These are phyloP conservation scores for Puccinia horiana DNA, from an alignment of 1,284 basidiomycete genomes.

Conservation along the genomic window DNA sequence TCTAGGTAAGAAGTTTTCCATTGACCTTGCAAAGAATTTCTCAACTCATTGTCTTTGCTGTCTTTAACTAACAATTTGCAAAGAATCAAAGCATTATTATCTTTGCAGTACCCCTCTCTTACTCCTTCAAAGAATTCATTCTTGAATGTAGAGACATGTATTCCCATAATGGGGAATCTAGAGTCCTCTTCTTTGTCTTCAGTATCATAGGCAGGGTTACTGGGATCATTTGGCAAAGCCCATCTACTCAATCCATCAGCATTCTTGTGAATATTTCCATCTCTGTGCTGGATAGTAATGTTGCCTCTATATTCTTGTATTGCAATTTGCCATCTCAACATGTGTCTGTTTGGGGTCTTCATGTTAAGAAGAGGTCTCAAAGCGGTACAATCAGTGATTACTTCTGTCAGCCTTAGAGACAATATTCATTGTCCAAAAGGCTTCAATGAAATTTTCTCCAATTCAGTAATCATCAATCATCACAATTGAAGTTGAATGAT, in stretches of 20 bases:
- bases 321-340: too few relatives aligned
- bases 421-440: too few relatives aligned
- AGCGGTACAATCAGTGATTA: conserved; percentile 19
- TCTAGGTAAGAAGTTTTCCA: too few relatives aligned
- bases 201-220: too few relatives aligned
- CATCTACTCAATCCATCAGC: too few relatives aligned
- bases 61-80: not conserved
- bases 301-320: not conserved
- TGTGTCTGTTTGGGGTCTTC: conserved; percentile 20
- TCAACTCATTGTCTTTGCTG: not conserved
- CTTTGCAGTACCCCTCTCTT: not conserved
- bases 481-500: too few relatives aligned
- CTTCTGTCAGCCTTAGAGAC: too few relatives aligned
- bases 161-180: not conserved
- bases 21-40: not conserved
- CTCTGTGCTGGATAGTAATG: conserved; percentile 13
- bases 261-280: conserved; percentile 11
- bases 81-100: not conserved
- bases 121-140: too few relatives aligned
- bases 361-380: conserved; percentile 20
- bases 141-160: too few relatives aligned
- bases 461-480: too few relatives aligned
- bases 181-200: not conserved
- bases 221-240: too few relatives aligned
- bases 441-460: too few relatives aligned